Evolutionary conservation across 805 yeast species (phyloP), one percentile per base, ranked within the genome.

Genomic region (Dipodascus albidus): DNA sequence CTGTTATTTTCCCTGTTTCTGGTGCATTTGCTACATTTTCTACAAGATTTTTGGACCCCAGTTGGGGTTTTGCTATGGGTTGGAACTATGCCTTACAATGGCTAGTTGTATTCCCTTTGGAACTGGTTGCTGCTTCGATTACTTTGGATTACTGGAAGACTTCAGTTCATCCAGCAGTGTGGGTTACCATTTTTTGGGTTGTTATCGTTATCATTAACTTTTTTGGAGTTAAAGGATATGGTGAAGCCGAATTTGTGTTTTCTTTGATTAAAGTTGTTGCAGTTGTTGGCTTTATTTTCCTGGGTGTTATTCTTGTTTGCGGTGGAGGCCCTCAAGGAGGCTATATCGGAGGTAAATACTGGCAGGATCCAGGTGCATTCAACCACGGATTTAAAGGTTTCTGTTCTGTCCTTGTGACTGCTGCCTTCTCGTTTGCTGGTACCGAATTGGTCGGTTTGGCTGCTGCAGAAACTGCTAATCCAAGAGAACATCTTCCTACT

Each of bases 361-460:
- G 83, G 83, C 71, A 75, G 56, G 56, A 76, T 54, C 87, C 87
- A 0, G 85, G 83, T 65, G 79, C 70, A 38, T 77, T 64, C 57
- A 79, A 82, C 9, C 82, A 88, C 58, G 83, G 78, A 8, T 82
- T 83, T 66, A 82, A 83, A 67, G 89, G 88, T 56, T 78, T 85
- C 51, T 79, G 83, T 62, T 72, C 85, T 0, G 86, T 81, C n/a
- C 79, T 85, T 57, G 83, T 84, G 50, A 80, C 85, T 41, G 88
- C 91, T 15, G 87, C 90, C 0, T 86, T 84, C 65, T 77, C 87
- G 9, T 86, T 80, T 63, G 79, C 85, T 44, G 91, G 91, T 55
- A 77, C 87, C 17, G 93, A 85, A 67, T 71, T 85, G 59, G 78
- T 79, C 42, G 87, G 88, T 51, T 73, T 85, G 44, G 85, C 89